Conservation (phyloP, 192 early-diverging fungal genomes). For the Backusella parvicylindrica region DNA sequence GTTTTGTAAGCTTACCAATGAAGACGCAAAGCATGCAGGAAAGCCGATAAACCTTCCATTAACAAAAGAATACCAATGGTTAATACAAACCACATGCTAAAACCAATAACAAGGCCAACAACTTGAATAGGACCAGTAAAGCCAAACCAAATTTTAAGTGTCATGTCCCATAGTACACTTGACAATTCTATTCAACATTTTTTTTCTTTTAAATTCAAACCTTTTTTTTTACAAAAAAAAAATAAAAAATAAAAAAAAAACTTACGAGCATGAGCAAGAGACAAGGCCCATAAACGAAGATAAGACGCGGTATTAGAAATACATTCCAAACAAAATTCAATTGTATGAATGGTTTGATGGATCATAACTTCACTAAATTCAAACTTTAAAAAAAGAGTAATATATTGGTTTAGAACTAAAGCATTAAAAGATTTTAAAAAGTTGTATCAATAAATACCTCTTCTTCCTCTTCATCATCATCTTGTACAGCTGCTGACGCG, state of each 20-base stretch:
- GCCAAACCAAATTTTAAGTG: conserved; percentile 53
- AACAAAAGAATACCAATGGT: conserved; percentile 76
- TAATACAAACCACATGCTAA: conserved; percentile 83
- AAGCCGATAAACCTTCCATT: conserved; percentile 88
- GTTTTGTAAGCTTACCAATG: conserved; percentile 56
- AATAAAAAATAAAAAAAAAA: background rate
- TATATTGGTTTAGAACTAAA: background rate
- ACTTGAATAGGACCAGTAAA: conserved; percentile 53
- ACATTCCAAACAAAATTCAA: conserved; percentile 93
- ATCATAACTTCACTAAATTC: conserved; percentile 97
- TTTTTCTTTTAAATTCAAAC: background rate
- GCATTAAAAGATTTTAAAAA: background rate
- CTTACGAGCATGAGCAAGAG: conserved; percentile 86
- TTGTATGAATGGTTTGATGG: conserved; percentile 96
- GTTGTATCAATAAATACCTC: conserved; percentile 12
- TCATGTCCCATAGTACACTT: conserved; percentile 95
- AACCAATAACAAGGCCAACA: conserved; percentile 73
- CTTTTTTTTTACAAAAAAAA: background rate
- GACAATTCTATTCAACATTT: conserved; percentile 61
- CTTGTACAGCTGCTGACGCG: background rate
- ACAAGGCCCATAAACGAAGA: conserved; percentile 97
- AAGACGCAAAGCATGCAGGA: conserved; percentile 87
- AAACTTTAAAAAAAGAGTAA: conserved; percentile 55
- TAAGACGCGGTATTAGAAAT: conserved; percentile 99
- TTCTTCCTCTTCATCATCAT: conserved; percentile 51